Evolutionary conservation across 2,329 filamentous ascomycete genomes (phyloP).

Genomic region (Neonectria ditissima): DNA sequence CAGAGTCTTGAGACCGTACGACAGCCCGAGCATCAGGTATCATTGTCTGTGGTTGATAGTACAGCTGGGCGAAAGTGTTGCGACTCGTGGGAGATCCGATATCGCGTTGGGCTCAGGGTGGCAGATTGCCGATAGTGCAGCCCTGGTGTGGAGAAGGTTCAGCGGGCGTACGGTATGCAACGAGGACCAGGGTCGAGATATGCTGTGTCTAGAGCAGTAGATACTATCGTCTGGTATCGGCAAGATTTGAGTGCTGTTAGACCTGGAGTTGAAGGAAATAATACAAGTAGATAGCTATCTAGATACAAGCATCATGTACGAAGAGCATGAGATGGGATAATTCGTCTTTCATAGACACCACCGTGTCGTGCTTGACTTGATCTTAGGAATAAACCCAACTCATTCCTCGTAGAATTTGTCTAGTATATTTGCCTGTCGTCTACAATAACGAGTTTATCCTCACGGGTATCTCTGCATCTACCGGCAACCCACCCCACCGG

Average conservation of each 20-base stretch:
- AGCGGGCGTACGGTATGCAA: background rate
- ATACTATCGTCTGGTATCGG: background rate
- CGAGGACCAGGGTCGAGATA: background rate
- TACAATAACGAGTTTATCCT: slow-evolving; percentile 20
- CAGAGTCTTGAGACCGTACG: no score
- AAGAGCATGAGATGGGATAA: background rate
- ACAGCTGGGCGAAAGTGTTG: no score
- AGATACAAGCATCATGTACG: background rate
- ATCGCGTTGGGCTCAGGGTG: slow-evolving; percentile 2
- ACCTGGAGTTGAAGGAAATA: background rate
- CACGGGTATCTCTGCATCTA: slow-evolving; percentile 31
- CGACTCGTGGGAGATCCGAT: slow-evolving; percentile 1
- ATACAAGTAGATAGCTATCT: background rate
- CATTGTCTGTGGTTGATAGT: background rate
- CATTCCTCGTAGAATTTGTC: background rate
- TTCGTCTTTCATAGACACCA: background rate
- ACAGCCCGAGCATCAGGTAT: background rate
- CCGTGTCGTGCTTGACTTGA: background rate
- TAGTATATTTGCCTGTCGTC: no score
- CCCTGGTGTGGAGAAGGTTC: background rate
- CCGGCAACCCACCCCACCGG: slow-evolving; percentile 34
- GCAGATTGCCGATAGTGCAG: slow-evolving; percentile 16
- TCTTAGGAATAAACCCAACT: background rate
- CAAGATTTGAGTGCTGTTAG: background rate
- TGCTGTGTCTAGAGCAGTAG: background rate